Conservation (phyloP, 208 protist species). For the Leishmania amazonensis region DNA sequence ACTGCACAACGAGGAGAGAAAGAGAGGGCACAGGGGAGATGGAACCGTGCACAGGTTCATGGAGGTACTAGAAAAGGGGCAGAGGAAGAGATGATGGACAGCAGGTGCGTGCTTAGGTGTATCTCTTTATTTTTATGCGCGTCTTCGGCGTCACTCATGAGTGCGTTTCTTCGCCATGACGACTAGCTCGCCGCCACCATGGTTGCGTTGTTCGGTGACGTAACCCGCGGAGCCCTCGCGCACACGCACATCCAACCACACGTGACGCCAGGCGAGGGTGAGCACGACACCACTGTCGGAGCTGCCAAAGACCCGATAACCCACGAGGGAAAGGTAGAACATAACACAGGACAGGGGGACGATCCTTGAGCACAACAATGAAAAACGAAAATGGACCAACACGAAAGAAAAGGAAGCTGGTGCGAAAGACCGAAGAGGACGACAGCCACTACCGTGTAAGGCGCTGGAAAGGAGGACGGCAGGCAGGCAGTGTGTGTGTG, state of each 20-base stretch:
- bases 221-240: background rate
- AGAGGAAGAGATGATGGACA: background rate
- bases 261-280: background rate
- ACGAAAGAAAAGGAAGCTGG: background rate
- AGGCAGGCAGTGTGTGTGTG: too few species aligned
- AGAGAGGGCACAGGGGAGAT: conserved; percentile 4
- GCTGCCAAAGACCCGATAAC: background rate
- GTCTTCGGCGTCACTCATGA: background rate
- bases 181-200: background rate
- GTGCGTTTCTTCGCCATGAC: background rate
- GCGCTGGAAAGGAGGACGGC: background rate
- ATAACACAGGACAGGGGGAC: background rate
- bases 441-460: background rate
- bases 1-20: conserved; percentile 1
- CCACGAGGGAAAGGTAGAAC: background rate
- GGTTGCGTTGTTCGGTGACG: background rate
- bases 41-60: background rate
- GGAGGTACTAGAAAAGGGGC: background rate
- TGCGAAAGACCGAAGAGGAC: too few species aligned
- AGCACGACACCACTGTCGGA: background rate
- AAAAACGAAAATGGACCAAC: background rate
- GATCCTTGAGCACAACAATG: background rate
- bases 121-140: background rate
- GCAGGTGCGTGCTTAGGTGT: background rate
- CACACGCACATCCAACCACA: background rate